Percentiles rank a stretch among this genome's conserved stretches.
phyloP scores from a whole-genome alignment of 352 stramenopile genomes.

The Phytopythium chamaehyphon region DNA sequence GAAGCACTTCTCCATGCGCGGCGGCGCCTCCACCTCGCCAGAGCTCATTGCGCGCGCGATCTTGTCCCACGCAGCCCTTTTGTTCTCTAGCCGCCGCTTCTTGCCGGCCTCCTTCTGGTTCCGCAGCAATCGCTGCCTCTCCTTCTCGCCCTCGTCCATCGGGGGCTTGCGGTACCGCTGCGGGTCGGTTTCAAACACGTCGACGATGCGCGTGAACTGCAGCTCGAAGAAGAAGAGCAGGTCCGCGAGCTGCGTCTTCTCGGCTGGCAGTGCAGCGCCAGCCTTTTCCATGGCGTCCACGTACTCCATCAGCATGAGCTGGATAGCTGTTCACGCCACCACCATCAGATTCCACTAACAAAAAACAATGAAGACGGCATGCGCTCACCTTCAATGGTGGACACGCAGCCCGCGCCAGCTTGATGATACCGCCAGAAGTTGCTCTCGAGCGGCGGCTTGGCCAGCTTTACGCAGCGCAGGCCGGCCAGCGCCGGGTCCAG shows the following conservation, averaged over 20 bases:
- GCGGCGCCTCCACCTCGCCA: slow-evolving; percentile 37
- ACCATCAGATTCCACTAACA: slow-evolving; percentile 1
- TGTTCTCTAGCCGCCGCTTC: slow-evolving; percentile 75
- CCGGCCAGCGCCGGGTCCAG: slow-evolving; percentile 44
- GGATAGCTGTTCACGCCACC: slow-evolving; percentile 42
- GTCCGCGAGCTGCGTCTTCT: slow-evolving; percentile 41
- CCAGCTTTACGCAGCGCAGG: slow-evolving; percentile 76
- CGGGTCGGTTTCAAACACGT: slow-evolving; percentile 55
- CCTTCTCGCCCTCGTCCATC: slow-evolving; percentile 79
- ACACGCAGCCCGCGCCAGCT: slow-evolving; percentile 80
- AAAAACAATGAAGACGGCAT: slow-evolving; percentile 2
- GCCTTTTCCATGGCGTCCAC: slow-evolving; percentile 30
- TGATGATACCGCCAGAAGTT: slow-evolving; percentile 89
- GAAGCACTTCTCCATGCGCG: slow-evolving; percentile 68
- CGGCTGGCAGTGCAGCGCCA: slow-evolving; percentile 23
- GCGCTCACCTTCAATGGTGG: slow-evolving; percentile 82
- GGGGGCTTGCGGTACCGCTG: slow-evolving; percentile 54
- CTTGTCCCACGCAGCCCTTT: slow-evolving; percentile 48
- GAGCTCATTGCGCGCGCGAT: slow-evolving; percentile 37
- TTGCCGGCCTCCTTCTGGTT: slow-evolving; percentile 72
- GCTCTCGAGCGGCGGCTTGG: slow-evolving; percentile 68
- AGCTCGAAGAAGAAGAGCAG: slow-evolving; percentile 86
- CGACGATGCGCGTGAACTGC: slow-evolving; percentile 59
- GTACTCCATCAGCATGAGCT: slow-evolving; percentile 83
- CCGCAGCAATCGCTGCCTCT: slow-evolving; percentile 65